Evolutionary conservation across 2,329 filamentous ascomycete species (phyloP).

Genomic region (Microsporum ferrugineum): DNA sequence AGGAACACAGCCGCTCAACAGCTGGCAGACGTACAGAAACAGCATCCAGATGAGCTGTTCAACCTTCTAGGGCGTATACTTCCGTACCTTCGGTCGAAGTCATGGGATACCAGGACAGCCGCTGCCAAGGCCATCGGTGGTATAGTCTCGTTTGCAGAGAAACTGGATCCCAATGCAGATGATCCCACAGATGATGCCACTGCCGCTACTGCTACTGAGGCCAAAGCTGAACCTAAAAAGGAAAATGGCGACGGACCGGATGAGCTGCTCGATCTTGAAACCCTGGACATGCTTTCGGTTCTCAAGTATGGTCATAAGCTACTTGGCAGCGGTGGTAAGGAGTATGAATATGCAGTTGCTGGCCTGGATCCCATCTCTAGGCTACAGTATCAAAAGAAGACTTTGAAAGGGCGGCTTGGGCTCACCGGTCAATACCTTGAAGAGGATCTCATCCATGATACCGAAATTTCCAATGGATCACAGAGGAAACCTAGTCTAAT

Average conservation of each 20-base stretch:
- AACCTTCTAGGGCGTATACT: constrained; percentile 87
- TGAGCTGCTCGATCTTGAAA: constrained; percentile 58
- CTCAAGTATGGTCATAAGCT: constrained; percentile 75
- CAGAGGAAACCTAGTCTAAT: neutral
- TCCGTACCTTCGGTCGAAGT: constrained; percentile 88
- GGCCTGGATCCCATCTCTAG: constrained; percentile 70
- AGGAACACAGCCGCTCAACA: constrained; percentile 95
- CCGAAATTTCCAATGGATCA: constrained; percentile 34
- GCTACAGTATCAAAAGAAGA: constrained; percentile 80
- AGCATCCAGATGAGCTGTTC: constrained; percentile 94
- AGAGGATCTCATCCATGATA: constrained; percentile 62
- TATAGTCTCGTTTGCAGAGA: constrained; percentile 78
- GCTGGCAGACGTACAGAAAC: constrained; percentile 93
- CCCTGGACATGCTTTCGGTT: constrained; percentile 66
- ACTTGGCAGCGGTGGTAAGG: constrained; percentile 66
- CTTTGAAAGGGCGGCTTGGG: constrained; percentile 67
- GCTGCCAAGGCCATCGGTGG: constrained; percentile 89
- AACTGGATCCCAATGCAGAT: constrained; percentile 76
- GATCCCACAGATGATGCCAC: constrained; percentile 43
- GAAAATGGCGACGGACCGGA: constrained; percentile 34
- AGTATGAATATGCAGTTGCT: constrained; percentile 74
- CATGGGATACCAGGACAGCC: constrained; percentile 92
- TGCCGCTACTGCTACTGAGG: constrained; percentile 29
- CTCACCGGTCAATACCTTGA: constrained; percentile 74
- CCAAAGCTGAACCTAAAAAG: constrained; percentile 27